phyloP scores from a whole-genome alignment of 352 stramenopile genomes.

The Phytophthora colocasiae region DNA sequence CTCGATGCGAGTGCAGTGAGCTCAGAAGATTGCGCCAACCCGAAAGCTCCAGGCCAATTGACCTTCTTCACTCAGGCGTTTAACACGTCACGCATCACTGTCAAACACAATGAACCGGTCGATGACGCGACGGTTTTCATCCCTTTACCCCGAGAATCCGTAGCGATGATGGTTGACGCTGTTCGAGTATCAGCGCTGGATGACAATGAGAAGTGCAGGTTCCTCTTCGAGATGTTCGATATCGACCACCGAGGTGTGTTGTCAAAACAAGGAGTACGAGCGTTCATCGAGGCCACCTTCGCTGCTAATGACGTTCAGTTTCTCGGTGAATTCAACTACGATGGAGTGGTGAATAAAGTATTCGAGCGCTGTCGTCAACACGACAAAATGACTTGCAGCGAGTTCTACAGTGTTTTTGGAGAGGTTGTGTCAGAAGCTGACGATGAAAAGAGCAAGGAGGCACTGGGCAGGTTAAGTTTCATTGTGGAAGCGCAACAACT shows the following conservation, averaged over 20 bases:
- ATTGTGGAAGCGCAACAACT: conserved; percentile 10
- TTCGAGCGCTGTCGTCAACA: conserved; percentile 51
- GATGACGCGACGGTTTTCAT: conserved; percentile 33
- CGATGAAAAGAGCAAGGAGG: conserved; percentile 29
- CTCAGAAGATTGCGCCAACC: conserved; percentile 17
- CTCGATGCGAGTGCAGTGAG: conserved; percentile 2
- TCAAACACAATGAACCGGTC: conserved; percentile 9
- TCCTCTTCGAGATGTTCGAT: conserved; percentile 78
- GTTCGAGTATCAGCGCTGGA: conserved; percentile 55
- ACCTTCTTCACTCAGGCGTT: conserved; percentile 47
- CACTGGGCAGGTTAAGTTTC: conserved; percentile 10
- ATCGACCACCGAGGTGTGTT: conserved; percentile 51
- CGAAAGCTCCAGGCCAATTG: conserved; percentile 18
- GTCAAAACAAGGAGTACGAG: conserved; percentile 51
- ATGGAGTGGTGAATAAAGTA: conserved; percentile 57
- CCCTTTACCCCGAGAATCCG: conserved; percentile 56
- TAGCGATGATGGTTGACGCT: conserved; percentile 62
- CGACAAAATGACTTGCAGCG: conserved; percentile 58
- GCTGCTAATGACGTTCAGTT: conserved; percentile 62
- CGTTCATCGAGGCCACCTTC: conserved; percentile 72
- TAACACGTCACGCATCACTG: conserved; percentile 36
- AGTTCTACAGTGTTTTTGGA: conserved; percentile 44
- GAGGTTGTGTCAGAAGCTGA: conserved; percentile 3
- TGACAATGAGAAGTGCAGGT: conserved; percentile 66
- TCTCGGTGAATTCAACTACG: conserved; percentile 56